Conservation (phyloP, 371 early-diverging fungal genomes). For the Circinella umbellata region DNA sequence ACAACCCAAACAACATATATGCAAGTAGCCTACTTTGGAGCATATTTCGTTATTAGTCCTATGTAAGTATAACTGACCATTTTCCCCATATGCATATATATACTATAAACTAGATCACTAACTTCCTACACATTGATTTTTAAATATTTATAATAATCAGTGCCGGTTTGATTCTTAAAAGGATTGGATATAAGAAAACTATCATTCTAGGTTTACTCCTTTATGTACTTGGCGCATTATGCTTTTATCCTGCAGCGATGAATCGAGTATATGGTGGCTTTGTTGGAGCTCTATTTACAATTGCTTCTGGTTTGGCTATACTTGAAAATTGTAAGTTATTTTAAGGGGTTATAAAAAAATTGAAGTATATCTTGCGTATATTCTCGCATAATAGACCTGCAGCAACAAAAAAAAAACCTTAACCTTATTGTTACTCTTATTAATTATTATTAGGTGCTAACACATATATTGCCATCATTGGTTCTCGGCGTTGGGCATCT, state of each 20-base stretch:
- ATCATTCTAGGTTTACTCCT: conserved; percentile 48
- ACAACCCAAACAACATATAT: conserved; percentile 52
- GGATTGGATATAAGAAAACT: conserved; percentile 50
- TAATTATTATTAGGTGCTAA: conserved; percentile 42
- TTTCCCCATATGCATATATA: background rate
- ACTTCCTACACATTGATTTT: no score
- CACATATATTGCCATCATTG: conserved; percentile 48
- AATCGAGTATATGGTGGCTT: conserved; percentile 47
- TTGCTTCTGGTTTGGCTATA: conserved; percentile 53
- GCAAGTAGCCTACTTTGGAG: conserved; percentile 59
- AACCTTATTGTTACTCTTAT: background rate
- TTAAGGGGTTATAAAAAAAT: background rate
- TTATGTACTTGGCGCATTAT: conserved; percentile 50
- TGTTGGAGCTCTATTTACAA: conserved; percentile 49
- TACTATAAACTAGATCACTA: no score
- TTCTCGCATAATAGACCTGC: no score
- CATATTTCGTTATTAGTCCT: conserved; percentile 50
- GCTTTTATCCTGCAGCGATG: conserved; percentile 51
- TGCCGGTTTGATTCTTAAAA: conserved; percentile 44
- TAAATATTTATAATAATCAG: conserved; percentile 9
- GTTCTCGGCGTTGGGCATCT: conserved; percentile 38
- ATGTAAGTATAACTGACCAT: conserved; percentile 34
- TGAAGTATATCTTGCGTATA: background rate
- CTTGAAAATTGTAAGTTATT: conserved; percentile 46
- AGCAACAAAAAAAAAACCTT: background rate